phyloP scores from a whole-genome alignment of 2,329 filamentous ascomycete genomes.

The Lachnellula arida region DNA sequence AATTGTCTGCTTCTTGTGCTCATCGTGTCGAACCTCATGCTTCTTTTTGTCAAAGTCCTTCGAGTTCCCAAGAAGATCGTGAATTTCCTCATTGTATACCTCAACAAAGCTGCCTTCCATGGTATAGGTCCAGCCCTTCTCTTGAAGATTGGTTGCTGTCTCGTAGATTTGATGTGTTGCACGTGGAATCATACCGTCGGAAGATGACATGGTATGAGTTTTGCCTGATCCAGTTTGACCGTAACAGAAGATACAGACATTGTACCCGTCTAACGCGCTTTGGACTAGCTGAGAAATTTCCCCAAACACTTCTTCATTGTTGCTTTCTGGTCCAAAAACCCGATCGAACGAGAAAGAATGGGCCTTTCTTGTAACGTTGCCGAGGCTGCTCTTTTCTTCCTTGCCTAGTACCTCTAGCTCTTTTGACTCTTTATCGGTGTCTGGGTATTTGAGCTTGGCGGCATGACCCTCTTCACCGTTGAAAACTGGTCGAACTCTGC shows the following conservation, averaged over 20 bases:
- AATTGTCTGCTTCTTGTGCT: conserved; percentile 72
- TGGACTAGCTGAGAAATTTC: conserved; percentile 97
- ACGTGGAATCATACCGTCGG: conserved; percentile 90
- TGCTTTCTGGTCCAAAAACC: conserved; percentile 73
- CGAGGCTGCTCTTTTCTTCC: conserved; percentile 78
- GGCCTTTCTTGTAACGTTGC: conserved; percentile 69
- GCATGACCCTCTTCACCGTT: conserved; percentile 55
- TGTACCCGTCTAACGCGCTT: conserved; percentile 93
- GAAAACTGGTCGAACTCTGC: conserved; percentile 77
- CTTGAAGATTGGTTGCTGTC: conserved; percentile 74
- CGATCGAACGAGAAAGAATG: conserved; percentile 89
- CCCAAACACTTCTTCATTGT: conserved; percentile 85
- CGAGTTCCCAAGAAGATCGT: conserved; percentile 75
- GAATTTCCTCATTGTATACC: conserved; percentile 96
- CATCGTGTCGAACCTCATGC: conserved; percentile 85
- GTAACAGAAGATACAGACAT: conserved; percentile 98
- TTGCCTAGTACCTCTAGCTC: conserved; percentile 81
- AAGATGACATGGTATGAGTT: conserved; percentile 90
- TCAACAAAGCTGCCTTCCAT: conserved; percentile 96
- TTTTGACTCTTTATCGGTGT: conserved; percentile 74
- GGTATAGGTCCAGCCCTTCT: conserved; percentile 89
- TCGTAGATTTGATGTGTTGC: conserved; percentile 93
- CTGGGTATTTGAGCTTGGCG: conserved; percentile 75
- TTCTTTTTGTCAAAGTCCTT: conserved; percentile 74
- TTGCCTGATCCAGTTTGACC: conserved; percentile 97